Percentiles rank a stretch among this genome's conserved stretches.
phyloP scores from a whole-genome alignment of 2,329 filamentous ascomycete species.

The Madurella fahalii region DNA sequence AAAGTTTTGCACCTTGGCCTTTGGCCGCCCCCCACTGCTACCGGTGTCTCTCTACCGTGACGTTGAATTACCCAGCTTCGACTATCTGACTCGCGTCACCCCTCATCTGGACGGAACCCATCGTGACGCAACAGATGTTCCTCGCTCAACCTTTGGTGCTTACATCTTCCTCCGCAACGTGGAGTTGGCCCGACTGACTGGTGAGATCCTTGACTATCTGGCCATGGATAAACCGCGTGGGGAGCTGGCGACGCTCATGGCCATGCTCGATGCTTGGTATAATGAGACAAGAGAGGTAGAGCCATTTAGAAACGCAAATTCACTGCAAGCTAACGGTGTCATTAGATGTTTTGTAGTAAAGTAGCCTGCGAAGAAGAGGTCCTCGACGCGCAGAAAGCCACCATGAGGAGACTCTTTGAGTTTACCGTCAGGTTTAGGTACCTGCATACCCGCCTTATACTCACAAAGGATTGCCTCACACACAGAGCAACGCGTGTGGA shows the following conservation, averaged over 20 bases:
- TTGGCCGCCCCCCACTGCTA: slow-evolving; percentile 3
- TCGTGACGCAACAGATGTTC: background rate
- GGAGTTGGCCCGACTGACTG: slow-evolving; percentile 6
- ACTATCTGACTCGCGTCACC: background rate
- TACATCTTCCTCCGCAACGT: slow-evolving; percentile 4
- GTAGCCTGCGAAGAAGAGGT: background rate
- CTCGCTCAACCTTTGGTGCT: slow-evolving; percentile 1
- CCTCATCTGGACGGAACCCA: background rate
- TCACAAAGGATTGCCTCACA: background rate
- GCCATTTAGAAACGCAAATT: too few relatives aligned
- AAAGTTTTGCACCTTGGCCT: slow-evolving; percentile 9
- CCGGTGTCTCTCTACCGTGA: background rate
- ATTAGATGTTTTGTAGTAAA: too few relatives aligned
- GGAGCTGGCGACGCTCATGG: background rate
- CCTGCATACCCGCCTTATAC: background rate
- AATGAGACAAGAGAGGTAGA: background rate
- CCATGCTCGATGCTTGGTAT: slow-evolving; percentile 4
- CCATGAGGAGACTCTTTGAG: background rate
- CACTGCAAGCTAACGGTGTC: background rate
- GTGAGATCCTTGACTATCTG: slow-evolving; percentile 1
- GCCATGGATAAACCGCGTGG: background rate
- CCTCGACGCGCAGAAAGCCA: background rate
- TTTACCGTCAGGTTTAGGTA: slow-evolving; percentile 5
- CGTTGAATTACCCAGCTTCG: slow-evolving; percentile 2
- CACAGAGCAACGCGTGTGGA: background rate